These are phyloP conservation scores for Trichoderma guizhouense DNA, from an alignment of 2,329 filamentous ascomycete genomes.

Conservation along the genomic window DNA sequence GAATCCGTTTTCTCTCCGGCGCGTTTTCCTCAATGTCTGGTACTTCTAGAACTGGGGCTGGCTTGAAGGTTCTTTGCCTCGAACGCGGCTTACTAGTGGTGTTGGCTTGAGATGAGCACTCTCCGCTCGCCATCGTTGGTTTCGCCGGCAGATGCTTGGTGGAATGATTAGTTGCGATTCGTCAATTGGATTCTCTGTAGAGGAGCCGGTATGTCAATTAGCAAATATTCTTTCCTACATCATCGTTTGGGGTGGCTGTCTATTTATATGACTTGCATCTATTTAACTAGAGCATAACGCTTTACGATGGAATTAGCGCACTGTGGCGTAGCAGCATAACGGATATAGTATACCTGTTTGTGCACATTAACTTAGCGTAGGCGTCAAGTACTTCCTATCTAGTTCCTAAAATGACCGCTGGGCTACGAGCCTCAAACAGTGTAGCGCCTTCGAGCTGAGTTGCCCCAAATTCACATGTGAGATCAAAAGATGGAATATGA, in stretches of 20 bases:
- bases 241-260: background rate
- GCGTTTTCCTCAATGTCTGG: constrained; percentile 50
- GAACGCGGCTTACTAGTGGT: constrained; percentile 28
- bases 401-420: background rate
- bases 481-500: background rate
- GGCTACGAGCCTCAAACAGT: background rate
- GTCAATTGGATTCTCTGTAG: too few relatives aligned
- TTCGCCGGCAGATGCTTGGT: background rate
- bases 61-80: constrained; percentile 41
- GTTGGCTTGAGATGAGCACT: background rate
- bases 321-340: background rate
- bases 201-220: background rate
- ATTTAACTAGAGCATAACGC: constrained; percentile 3
- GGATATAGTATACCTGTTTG: background rate
- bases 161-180: background rate
- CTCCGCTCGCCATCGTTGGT: background rate
- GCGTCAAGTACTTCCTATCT: background rate
- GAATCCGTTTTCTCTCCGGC: constrained; percentile 49
- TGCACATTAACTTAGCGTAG: background rate
- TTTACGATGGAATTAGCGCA: background rate
- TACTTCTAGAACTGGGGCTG: constrained; percentile 39
- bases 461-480: background rate
- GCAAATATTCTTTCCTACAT: background rate
- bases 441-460: background rate
- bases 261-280: background rate